A percentile compares a stretch with the other conserved stretches of the same genome.
Evolutionary conservation across 805 yeast species (phyloP).

Genomic region (Metschnikowia similis): DNA sequence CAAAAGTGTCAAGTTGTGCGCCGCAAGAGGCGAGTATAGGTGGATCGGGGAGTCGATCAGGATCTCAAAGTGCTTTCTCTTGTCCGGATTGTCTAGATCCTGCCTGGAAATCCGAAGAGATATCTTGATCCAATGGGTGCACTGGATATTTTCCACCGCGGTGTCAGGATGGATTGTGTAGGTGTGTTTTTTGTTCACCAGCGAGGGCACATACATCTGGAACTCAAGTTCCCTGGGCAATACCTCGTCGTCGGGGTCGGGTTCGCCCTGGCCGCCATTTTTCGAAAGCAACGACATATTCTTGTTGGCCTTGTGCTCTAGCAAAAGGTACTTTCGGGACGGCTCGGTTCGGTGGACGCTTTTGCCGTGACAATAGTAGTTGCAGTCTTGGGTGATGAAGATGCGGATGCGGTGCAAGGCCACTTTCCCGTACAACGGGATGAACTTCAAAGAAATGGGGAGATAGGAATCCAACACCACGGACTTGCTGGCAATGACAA

Average conservation of each 20-base stretch:
- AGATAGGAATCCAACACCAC: conserved; percentile 77
- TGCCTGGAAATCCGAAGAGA: conserved; percentile 71
- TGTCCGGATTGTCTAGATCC: conserved; percentile 49
- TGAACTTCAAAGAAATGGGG: conserved; percentile 78
- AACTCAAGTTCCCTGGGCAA: conserved; percentile 79
- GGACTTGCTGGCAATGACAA: conserved; percentile 84
- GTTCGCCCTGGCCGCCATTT: conserved; percentile 25
- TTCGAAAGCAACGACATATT: conserved; percentile 47
- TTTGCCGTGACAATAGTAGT: conserved; percentile 80
- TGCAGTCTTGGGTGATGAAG: conserved; percentile 83
- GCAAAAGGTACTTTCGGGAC: conserved; percentile 66
- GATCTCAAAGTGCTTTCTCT: conserved; percentile 89
- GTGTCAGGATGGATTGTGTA: conserved; percentile 76
- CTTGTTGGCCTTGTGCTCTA: conserved; percentile 70
- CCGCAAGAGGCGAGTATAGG: conserved; percentile 68
- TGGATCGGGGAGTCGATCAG: conserved; percentile 94
- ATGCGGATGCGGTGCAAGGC: conserved; percentile 82
- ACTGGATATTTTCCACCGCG: conserved; percentile 69
- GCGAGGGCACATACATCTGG: conserved; percentile 78
- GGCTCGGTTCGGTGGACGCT: conserved; percentile 94
- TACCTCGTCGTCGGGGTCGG: conserved; percentile 48
- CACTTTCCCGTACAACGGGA: conserved; percentile 79
- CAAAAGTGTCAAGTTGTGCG: conserved; percentile 72
- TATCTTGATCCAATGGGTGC: conserved; percentile 94
- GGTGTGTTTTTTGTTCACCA: conserved; percentile 49